Evolutionary conservation across 345 rosid species (phyloP).

Genomic region (Viola odorata): DNA sequence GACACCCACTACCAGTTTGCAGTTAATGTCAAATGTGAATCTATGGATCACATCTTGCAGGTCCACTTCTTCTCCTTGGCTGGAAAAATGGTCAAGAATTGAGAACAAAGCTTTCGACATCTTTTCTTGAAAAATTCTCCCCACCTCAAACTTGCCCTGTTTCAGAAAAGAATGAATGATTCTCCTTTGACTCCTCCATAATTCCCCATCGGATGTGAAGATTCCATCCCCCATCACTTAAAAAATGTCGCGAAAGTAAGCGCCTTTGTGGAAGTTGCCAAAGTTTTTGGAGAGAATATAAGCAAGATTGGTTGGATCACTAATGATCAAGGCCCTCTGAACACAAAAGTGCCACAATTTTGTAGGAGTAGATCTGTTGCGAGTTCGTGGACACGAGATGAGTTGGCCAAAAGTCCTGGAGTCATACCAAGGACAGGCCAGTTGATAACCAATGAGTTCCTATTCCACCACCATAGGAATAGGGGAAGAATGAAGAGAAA

Average conservation of each 20-base stretch:
- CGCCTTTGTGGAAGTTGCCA: slow-evolving; percentile 13
- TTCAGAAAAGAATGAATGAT: not conserved
- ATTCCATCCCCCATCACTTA: slow-evolving; percentile 19
- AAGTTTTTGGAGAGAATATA: slow-evolving; percentile 16
- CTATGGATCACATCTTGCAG: slow-evolving; percentile 20
- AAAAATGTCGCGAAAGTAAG: slow-evolving; percentile 9
- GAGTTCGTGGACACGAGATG: not conserved
- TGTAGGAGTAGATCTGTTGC: not conserved
- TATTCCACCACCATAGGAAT: not conserved
- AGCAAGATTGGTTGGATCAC: slow-evolving; percentile 16
- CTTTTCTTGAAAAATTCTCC: not conserved
- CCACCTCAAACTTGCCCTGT: not conserved
- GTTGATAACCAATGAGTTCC: not conserved
- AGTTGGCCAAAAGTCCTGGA: slow-evolving; percentile 1
- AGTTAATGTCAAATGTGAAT: slow-evolving; percentile 18
- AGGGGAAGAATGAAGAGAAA: not conserved
- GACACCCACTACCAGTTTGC: not conserved
- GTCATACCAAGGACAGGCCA: slow-evolving; percentile 18
- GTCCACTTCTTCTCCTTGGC: not conserved
- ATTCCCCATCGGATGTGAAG: slow-evolving; percentile 15
- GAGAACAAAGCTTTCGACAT: slow-evolving; percentile 12
- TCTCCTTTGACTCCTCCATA: slow-evolving; percentile 16
- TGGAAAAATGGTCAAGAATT: slow-evolving; percentile 7
- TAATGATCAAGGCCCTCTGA: slow-evolving; percentile 17
- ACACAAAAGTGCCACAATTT: slow-evolving; percentile 5